Percentiles rank a stretch among this genome's conserved stretches.
These are phyloP conservation scores for Zymoseptoria ardabiliae DNA, from an alignment of 2,329 filamentous ascomycete genomes.

Conservation along the genomic window DNA sequence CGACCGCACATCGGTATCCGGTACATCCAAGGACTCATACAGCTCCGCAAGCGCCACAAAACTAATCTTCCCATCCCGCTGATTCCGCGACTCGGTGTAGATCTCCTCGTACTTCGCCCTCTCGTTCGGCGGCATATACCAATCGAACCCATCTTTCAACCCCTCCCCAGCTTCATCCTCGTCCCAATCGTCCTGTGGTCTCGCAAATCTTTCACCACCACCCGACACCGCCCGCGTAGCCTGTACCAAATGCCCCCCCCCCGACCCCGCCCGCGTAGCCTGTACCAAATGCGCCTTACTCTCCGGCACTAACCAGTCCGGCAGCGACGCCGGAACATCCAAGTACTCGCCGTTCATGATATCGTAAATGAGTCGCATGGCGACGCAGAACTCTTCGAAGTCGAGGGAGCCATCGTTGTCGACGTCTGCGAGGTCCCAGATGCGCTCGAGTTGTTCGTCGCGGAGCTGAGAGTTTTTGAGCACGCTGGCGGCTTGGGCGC, in stretches of 20 bases:
- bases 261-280: no score
- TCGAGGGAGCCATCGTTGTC: slow-evolving; percentile 96
- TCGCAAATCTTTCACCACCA: slow-evolving; percentile 74
- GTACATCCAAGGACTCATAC: slow-evolving; percentile 71
- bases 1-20: slow-evolving; percentile 72
- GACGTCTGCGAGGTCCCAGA: slow-evolving; percentile 96
- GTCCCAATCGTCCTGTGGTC: slow-evolving; percentile 58
- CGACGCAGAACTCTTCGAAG: slow-evolving; percentile 99
- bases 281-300: slow-evolving; percentile 88
- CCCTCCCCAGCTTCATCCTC: slow-evolving; percentile 71
- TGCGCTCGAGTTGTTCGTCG: slow-evolving; percentile 83
- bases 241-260: slow-evolving; percentile 79
- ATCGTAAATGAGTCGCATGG: slow-evolving; percentile 97
- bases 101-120: slow-evolving; percentile 96
- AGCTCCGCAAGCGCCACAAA: slow-evolving; percentile 74
- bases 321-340: slow-evolving; percentile 77
- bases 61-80: slow-evolving; percentile 62
- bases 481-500: slow-evolving; percentile 61
- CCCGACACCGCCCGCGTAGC: slow-evolving; percentile 72
- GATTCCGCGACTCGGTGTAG: slow-evolving; percentile 84
- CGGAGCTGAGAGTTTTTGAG: slow-evolving; percentile 66
- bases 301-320: slow-evolving; percentile 95
- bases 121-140: slow-evolving; percentile 94
- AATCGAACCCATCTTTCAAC: slow-evolving; percentile 94
- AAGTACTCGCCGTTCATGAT: slow-evolving; percentile 89